Evolutionary conservation across 805 yeast species (phyloP).

Genomic region (Saccharomyces kudriavzevii): DNA sequence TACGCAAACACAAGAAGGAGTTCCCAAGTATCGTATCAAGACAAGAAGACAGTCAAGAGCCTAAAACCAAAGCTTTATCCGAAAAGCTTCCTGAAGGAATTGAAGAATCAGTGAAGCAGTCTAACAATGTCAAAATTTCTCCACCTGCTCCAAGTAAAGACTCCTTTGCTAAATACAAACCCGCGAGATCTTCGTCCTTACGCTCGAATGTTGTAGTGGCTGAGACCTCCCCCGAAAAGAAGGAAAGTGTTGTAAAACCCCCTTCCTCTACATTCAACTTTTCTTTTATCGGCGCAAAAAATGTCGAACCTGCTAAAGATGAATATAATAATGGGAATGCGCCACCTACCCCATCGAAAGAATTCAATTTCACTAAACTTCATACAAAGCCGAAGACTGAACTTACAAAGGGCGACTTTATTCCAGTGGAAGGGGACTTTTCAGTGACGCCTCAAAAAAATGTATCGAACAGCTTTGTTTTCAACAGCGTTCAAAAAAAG

Average conservation of each 20-base stretch:
- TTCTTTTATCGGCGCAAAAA: conserved; percentile 1
- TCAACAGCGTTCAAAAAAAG: not conserved
- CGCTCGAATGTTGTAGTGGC: conserved; percentile 28
- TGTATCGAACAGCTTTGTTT: not conserved
- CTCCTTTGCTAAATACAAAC: conserved; percentile 28
- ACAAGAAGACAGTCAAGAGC: not conserved
- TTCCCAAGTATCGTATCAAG: conserved; percentile 5
- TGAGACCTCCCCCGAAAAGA: conserved; percentile 9
- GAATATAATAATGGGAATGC: conserved; percentile 4
- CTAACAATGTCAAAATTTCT: not conserved
- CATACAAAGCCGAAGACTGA: not conserved
- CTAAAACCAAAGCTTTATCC: not conserved
- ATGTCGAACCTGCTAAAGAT: conserved; percentile 5
- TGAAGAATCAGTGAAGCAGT: not conserved
- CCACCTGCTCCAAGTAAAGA: not conserved
- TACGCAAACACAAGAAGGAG: conserved; percentile 11
- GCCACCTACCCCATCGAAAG: not conserved
- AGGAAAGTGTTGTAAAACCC: not conserved
- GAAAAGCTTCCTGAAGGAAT: conserved; percentile 1
- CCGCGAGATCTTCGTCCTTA: conserved; percentile 33
- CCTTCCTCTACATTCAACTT: conserved; percentile 7
- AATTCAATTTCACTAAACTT: not conserved
- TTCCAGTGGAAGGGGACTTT: not conserved
- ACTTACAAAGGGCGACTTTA: not conserved
- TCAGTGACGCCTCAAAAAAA: not conserved